Evolutionary conservation across 805 yeast species (phyloP), one percentile per base, ranked within the genome.

Genomic region (Metschnikowia santaceciliae): DNA sequence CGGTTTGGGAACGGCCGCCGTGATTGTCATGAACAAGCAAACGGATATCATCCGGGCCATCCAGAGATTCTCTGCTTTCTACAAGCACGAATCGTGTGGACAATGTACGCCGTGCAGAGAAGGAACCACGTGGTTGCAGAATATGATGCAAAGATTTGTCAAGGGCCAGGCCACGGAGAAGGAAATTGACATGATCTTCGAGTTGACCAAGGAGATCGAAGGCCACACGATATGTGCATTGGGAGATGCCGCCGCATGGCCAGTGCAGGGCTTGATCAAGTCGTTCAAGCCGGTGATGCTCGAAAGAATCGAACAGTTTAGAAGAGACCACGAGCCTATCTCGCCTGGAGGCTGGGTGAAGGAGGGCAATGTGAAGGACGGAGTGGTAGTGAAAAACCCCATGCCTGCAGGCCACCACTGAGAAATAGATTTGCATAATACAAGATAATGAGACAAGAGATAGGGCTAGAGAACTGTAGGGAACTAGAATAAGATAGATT

Each of bases 51-150:
- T 89, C 54, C 79, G 90, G 57, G 94, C 92, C 59, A 89, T 89
- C 67, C 95, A 89, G 71, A 80, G 96, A 70, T 81, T 89, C 63
- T 70, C 92, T 41, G 83, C 87, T 41, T 89, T 89, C 70, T 89
- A 88, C 76, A 87, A 86, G 75, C 96, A 89, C 72, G 96, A 89
- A 77, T 86, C 94, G 6, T 89, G 96, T 74, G 96, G 96, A 53
- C 96, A 89, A 74, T 89, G 96, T 76, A 89, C 96, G 3, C 96
- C 96, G 52, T 89, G 96, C 74, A 83, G 96, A 68, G 96, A 89
- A 73, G 96, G 96, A 52, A 88, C 96, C 41, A 85, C 95, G 19
- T 89, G 92, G 86, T 75, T 89, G 61, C 75, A 78, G 53, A 86
- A 82, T 71, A 84, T 88, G 81, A 89, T 89, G 96, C 86, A 84